Conservation (phyloP, 495 filamentous ascomycete genomes). For the Penicillium atrosanguineum region DNA sequence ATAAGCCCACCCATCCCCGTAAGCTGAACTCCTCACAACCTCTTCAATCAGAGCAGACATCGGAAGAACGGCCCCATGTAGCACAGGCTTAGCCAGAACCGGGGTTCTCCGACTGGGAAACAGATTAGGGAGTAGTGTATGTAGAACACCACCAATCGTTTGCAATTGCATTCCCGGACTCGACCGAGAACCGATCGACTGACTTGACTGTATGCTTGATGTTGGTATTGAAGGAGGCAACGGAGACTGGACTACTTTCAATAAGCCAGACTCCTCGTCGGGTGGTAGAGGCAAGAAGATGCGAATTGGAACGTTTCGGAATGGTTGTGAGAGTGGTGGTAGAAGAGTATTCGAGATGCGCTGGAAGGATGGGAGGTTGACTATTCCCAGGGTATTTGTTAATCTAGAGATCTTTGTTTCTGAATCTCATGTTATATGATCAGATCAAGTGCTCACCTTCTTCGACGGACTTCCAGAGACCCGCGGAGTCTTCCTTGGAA, state of each 20-base stretch:
- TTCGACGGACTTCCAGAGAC: constrained; percentile 81
- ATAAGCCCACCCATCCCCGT: constrained; percentile 91
- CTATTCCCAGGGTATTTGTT: constrained; percentile 36
- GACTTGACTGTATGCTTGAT: constrained; percentile 24
- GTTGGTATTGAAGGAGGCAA: constrained; percentile 50
- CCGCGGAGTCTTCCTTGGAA: constrained; percentile 81
- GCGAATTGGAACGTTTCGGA: constrained; percentile 80
- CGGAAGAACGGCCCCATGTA: constrained; percentile 85
- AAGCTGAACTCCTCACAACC: constrained; percentile 73
- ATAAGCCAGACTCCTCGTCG: constrained; percentile 41
- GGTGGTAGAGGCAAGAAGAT: constrained; percentile 79
- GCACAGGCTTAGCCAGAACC: constrained; percentile 83
- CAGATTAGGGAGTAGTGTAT: constrained; percentile 70
- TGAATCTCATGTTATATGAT: background rate
- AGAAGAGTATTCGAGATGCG: constrained; percentile 76
- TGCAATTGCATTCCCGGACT: constrained; percentile 55
- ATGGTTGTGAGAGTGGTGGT: constrained; percentile 63
- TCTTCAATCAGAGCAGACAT: constrained; percentile 84
- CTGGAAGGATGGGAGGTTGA: constrained; percentile 69
- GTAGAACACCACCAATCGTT: constrained; percentile 79
- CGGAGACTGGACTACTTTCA: constrained; percentile 69
- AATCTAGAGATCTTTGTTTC: background rate
- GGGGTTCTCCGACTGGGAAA: constrained; percentile 86
- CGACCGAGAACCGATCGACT: constrained; percentile 24
- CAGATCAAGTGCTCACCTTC: constrained; percentile 53